Conservation (phyloP, 192 early-diverging fungal species). For the Dispira simplex region DNA sequence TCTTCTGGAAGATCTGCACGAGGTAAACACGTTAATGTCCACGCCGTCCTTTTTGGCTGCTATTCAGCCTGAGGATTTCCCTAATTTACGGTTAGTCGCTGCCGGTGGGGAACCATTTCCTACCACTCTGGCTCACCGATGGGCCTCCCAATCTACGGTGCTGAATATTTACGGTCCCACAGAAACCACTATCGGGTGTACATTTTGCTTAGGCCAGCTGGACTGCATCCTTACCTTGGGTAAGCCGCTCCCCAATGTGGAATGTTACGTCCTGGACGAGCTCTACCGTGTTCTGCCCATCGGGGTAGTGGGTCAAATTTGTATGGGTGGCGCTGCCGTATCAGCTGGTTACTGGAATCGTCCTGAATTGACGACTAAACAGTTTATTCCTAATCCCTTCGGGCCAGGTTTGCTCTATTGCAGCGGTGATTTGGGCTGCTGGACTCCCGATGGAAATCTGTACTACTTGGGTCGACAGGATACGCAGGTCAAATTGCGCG, state of each 20-base stretch:
- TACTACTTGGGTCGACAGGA: background rate
- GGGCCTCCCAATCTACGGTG: background rate
- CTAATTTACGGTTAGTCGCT: background rate
- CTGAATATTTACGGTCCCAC: background rate
- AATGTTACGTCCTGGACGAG: background rate
- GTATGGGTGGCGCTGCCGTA: background rate
- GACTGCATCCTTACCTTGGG: background rate
- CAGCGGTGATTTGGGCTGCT: background rate
- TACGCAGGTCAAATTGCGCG: constrained; percentile 2
- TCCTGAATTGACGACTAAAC: background rate
- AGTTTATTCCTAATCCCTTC: background rate
- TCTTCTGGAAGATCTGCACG: background rate
- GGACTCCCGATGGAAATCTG: background rate
- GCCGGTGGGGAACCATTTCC: background rate
- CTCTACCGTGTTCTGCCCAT: constrained; percentile 3
- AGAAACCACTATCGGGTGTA: background rate
- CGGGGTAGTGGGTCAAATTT: constrained; percentile 13
- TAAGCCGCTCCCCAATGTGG: background rate
- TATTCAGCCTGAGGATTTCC: background rate
- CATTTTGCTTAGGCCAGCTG: background rate
- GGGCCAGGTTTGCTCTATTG: background rate
- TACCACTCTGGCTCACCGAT: background rate
- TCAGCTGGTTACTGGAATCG: background rate
- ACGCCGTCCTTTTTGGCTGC: background rate
- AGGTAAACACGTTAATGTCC: background rate